A percentile compares a stretch with the other conserved stretches of the same genome.
Conservation (phyloP, 2,329 filamentous ascomycete genomes). For the Geosmithia putterillii region DNA sequence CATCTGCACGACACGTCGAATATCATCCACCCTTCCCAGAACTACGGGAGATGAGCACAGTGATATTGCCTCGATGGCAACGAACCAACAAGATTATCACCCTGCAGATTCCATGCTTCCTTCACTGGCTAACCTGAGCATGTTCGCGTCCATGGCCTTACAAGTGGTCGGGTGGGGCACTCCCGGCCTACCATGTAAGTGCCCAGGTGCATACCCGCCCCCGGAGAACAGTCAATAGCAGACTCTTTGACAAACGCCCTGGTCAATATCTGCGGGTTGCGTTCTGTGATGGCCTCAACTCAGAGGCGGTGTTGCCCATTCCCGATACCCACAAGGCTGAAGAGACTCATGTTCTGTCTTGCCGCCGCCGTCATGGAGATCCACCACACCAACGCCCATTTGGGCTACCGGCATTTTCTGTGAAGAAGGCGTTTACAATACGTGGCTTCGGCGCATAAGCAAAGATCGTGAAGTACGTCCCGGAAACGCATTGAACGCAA, state of each 20-base stretch:
- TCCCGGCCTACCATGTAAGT: too few species aligned
- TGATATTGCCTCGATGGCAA: too few species aligned
- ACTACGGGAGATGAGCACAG: too few species aligned
- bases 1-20: too few species aligned
- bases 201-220: background rate
- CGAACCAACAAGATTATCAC: background rate
- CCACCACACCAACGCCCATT: background rate
- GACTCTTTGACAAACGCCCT: background rate
- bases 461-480: too few species aligned
- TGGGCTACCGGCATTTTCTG: background rate
- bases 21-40: too few species aligned
- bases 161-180: background rate
- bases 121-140: background rate
- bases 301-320: too few species aligned
- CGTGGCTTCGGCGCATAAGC: too few species aligned
- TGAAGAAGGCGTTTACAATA: background rate
- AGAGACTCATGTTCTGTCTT: background rate
- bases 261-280: too few species aligned
- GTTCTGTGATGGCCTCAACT: too few species aligned
- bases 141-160: background rate
- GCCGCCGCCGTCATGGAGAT: background rate
- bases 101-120: background rate
- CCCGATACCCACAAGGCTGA: background rate
- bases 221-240: background rate
- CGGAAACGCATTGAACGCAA: too few species aligned